Evolutionary conservation across 495 filamentous ascomycete species (phyloP), one percentile per base, ranked within the genome.

Genomic region (Aspergillus homomorphus): DNA sequence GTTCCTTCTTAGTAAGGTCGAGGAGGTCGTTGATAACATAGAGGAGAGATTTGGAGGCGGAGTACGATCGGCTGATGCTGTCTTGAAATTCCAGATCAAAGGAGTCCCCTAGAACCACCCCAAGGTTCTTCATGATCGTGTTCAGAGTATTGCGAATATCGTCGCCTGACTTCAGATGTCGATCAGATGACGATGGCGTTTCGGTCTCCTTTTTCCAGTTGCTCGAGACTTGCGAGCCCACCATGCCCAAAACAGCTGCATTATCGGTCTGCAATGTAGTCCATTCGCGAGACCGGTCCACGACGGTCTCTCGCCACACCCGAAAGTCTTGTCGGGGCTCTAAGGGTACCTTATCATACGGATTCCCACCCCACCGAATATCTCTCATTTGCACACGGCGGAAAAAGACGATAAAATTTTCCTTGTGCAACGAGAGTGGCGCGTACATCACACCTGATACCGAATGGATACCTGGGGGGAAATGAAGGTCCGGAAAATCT

Each of bases 11-110:
- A 20, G 92, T 96, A 14, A 97, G 78, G 68, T 97, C 92, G 1
- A 97, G 80, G 0, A 97, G 79, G 67, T 97, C 92, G 63, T 97
- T 97, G 66, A 97, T 96, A 9, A 95, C 91, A 71, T 93, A 96
- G 16, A 96, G 92, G 16, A 96, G 74, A 2, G 90, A 95, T 68
- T 95, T 95, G 0, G 92, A 96, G 18, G 92, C 92, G 10, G 91
- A 94, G 66, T 97, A 67, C 7, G 71, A 26, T n/a, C 19, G 15
- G n/a, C 15, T 30, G 9, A 52, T 16, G n/a, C 18, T 52, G 18
- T 52, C 49, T 28, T 19, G 49, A 23, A 30, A 30, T 19, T 52
- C 26, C 16, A 6, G 23, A 12, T 38, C 33, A 38, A 38, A 14
- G 10, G 33, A 38, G 7, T 23, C 49, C 5, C 33, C 49, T 0